Evolutionary conservation across 495 filamentous ascomycete species (phyloP).

Genomic region (Filosporella fistucella): DNA sequence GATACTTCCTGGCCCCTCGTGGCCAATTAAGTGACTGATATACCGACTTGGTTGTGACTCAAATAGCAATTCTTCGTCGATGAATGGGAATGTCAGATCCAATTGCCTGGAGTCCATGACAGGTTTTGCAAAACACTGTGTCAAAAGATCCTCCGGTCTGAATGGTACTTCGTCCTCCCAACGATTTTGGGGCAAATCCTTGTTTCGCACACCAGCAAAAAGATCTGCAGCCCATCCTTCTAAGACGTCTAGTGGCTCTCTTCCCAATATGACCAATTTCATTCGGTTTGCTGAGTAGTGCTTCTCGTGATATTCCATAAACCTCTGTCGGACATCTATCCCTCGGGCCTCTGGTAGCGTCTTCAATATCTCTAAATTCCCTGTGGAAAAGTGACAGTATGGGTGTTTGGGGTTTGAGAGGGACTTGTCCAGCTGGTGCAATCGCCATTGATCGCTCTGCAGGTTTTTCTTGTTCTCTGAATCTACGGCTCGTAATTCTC

Average conservation of each 20-base stretch:
- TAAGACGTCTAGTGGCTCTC: slow-evolving; percentile 82
- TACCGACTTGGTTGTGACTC: slow-evolving; percentile 85
- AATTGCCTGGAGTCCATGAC: slow-evolving; percentile 89
- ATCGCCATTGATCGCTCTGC: slow-evolving; percentile 89
- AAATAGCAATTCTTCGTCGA: slow-evolving; percentile 82
- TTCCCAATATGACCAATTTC: slow-evolving; percentile 89
- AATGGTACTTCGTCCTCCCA: slow-evolving; percentile 76
- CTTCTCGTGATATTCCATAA: slow-evolving; percentile 82
- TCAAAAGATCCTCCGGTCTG: slow-evolving; percentile 61
- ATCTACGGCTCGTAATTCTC: slow-evolving; percentile 89
- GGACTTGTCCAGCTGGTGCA: slow-evolving; percentile 88
- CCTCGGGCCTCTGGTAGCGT: slow-evolving; percentile 76
- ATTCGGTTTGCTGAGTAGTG: slow-evolving; percentile 80
- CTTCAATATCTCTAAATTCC: slow-evolving; percentile 85
- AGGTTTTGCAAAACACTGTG: slow-evolving; percentile 88
- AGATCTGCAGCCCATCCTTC: slow-evolving; percentile 85
- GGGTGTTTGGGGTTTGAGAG: slow-evolving; percentile 87
- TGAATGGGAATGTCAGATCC: slow-evolving; percentile 82
- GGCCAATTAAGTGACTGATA: slow-evolving; percentile 88
- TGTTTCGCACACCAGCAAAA: slow-evolving; percentile 81
- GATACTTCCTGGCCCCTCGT: slow-evolving; percentile 95
- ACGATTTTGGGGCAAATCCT: slow-evolving; percentile 72
- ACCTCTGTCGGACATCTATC: slow-evolving; percentile 85
- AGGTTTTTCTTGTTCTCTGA: slow-evolving; percentile 99
- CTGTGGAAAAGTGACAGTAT: slow-evolving; percentile 94